Base-by-base conservation (phyloP, 2,329 filamentous ascomycete species). In the Penicillium sp. region DNA sequence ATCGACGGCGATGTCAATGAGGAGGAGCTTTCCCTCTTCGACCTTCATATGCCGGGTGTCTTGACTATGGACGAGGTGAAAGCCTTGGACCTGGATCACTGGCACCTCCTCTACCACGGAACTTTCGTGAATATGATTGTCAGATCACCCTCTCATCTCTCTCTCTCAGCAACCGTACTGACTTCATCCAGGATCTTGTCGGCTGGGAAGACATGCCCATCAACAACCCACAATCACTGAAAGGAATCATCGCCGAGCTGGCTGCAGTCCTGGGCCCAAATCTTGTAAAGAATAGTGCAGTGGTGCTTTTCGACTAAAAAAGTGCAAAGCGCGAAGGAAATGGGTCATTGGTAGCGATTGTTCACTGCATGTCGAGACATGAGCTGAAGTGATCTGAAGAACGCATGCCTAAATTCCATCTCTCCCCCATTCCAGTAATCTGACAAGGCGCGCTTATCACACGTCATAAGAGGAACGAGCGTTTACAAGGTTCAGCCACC, bases 231-330 rank as follows among this genome's bases (percentile, higher is more conserved):
- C 69, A 73, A 44, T 74, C 75, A 0, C 65, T 79, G 47, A 79
- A 78, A 56, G 75, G 75, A 1, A 77, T 78, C 34, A 62, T 76
- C 28, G 76, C 72, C 7, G 77, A 79, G 53, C 61, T 79, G 42
- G 75, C 76, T 9, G 76, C 77, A 2, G 69, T 65, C 8, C 59
- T 79, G 43, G 77, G 77, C 1, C 72, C 72, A 16, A 66, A 70
- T n/a, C 61, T 79, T 13, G 68, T 77, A 8, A 59, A 69, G 42
- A 60, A 74, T 29, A 73, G 71, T 31, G 73, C 70, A 0, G 72
- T 74, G 26, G 70, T 74, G 10, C 49, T 75, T 38, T 72, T 76
- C 49, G 69, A 70, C 46, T 72, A 49, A 61, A 45, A 21, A 16
- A 23, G 44, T 38, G 33, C 3, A 28, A 5, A 43, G 23, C 8